phyloP scores from a whole-genome alignment of 768 basidiomycete genomes.

The Lepiota brunneoincarnata region DNA sequence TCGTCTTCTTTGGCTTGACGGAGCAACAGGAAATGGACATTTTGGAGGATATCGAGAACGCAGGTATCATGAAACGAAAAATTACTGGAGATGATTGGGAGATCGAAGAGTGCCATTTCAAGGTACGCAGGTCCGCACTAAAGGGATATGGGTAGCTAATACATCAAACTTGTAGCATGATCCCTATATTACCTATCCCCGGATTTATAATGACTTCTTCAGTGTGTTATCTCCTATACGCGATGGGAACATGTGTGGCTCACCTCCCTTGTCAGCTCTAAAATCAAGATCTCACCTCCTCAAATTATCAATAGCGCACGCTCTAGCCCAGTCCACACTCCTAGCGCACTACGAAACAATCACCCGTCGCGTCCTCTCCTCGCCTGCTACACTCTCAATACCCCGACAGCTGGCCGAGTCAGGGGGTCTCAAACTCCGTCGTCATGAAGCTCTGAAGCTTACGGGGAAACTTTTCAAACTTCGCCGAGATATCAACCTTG shows the following conservation, averaged over 20 bases:
- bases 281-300: conserved; percentile 89
- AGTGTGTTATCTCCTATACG: conserved; percentile 49
- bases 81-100: conserved; percentile 79
- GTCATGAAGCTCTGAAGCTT: conserved; percentile 82
- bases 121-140: conserved; percentile 39
- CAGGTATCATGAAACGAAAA: conserved; percentile 62
- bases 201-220: conserved; percentile 96
- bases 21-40: conserved; percentile 80
- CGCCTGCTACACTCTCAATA: conserved; percentile 74
- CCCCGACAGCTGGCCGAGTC: conserved; percentile 79
- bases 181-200: conserved; percentile 75
- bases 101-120: conserved; percentile 89
- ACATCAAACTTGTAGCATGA: conserved; percentile 58
- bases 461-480: conserved; percentile 87
- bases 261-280: conserved; percentile 53
- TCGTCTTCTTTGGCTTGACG: conserved; percentile 85
- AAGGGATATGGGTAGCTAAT: conserved; percentile 1
- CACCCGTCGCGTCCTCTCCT: conserved; percentile 74
- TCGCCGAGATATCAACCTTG: conserved; percentile 85
- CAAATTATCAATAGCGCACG: conserved; percentile 92
- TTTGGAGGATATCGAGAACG: conserved; percentile 77
- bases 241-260: not conserved
- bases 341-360: conserved; percentile 84
- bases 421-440: conserved; percentile 71
- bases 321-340: conserved; percentile 91